Base-by-base conservation (phyloP, 116 monocot species). In the Cymodocea nodosa region DNA sequence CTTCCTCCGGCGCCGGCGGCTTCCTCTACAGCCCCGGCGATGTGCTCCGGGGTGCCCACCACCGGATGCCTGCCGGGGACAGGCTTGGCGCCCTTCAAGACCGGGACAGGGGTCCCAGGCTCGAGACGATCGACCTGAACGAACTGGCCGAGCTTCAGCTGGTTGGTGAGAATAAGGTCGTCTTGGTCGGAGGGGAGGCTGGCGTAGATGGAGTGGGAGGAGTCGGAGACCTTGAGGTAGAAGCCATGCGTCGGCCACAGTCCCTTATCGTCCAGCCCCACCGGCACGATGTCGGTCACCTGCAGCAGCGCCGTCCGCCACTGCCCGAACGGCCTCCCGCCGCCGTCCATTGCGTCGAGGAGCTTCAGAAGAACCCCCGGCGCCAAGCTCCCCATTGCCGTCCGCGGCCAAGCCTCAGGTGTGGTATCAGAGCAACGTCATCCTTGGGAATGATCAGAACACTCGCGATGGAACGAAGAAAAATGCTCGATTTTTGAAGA, bases 211-310 rank as follows among this genome's bases (percentile, higher is more conserved):
- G 86, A 83, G 70, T 83, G 80, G 48, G 89, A 83, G 50, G 89
- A 90, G 70, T 90, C 89, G 4, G 89, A 90, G 64, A 90, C 83
- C 60, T 85, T 90, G 23, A 90, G 73, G 65, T 79, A 85, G 75
- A 90, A 90, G 19, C 89, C 89, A 23, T 79, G 74, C 74, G 81
- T 90, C 16, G 86, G 67, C 63, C 74, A 85, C 23, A 90, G 83
- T 22, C 85, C 83, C 23, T 74, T 74, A 6, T 81, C 81, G 2
- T 83, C 77, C 3, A 85, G 78, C 4, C 83, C 80, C 19, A 59
- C 69, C 48, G 89, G 89, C 25, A 90, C 85, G 50, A 90, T 90
- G 70, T 80, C 67, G 50, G 81, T 51, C 10, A 91, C 82, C 60
- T 91, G 91, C 50, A 90, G 81, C 50, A 87, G 84, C 18, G 80